Evolutionary conservation across 2,329 filamentous ascomycete genomes (phyloP), one percentile per base, ranked within the genome.

Genomic region (Cordyceps pruinosa): DNA sequence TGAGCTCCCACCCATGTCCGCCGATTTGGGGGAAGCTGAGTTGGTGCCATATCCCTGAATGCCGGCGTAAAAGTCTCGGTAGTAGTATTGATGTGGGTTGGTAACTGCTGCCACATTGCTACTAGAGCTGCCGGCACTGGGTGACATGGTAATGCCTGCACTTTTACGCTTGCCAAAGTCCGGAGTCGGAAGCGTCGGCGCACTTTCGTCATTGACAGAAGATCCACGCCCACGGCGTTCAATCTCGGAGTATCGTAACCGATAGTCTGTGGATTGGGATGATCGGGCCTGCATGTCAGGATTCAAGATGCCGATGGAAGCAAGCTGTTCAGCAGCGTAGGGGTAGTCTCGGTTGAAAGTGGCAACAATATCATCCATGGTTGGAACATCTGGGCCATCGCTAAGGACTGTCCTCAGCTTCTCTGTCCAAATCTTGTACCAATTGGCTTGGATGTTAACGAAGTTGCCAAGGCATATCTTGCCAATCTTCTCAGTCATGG

Each of bases 391-490:
- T 21, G 66, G 63, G 48, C 78, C 77, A 54, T 88, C 83, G 34
- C 86, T 84, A 5, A 97, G 78, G 2, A 94, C 83, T 9, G 82
- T 80, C 62, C 83, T 85, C 61, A 97, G 82, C 75, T 95, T 96
- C 63, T 89, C 87, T 65, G 88, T 87, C 84, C 91, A 92, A 39
- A 90, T 85, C 57, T 80, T 79, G 68, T 87, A 92, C 93, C 93
- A 99, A 49, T 83, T 80, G 19, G 84, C 81, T 71, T 97, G 92
- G 46, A 96, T 86, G 61, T 88, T 85, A 63, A 97, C 84, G 66
- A 97, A 90, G 65, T 90, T 91, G 58, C 82, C 83, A 44, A 96
- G 78, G 65, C 90, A 93, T 25, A 88, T 86, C 65, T 91, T 89
- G 65, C 94, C 90, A 60, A 97, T 77, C 65, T 86, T 88, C 60